These are phyloP conservation scores for Lichtheimia corymbifera DNA, from an alignment of 371 early-diverging fungal genomes.

Conservation along the genomic window DNA sequence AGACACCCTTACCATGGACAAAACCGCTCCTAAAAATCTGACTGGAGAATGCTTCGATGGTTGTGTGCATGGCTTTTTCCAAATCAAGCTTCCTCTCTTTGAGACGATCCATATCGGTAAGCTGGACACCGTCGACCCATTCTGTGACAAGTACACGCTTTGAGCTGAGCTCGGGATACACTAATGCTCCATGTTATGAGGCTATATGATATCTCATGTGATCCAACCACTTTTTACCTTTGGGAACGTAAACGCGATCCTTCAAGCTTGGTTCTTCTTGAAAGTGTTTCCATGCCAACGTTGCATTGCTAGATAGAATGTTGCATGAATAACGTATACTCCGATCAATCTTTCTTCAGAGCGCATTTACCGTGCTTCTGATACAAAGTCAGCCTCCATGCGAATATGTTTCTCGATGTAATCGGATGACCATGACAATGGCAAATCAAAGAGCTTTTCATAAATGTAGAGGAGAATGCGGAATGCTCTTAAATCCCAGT, in stretches of 20 bases:
- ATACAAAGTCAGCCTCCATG: constrained; percentile 78
- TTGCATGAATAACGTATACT: background rate
- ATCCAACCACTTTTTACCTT: constrained; percentile 15
- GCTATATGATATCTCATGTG: no score
- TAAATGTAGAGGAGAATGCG: constrained; percentile 58
- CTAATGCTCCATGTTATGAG: constrained; percentile 9
- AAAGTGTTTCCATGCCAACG: constrained; percentile 57
- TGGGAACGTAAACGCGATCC: constrained; percentile 74
- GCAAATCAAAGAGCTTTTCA: constrained; percentile 83
- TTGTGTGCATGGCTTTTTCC: constrained; percentile 69
- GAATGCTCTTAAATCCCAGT: constrained; percentile 81
- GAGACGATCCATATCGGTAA: constrained; percentile 59
- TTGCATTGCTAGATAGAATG: constrained; percentile 60
- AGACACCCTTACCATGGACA: constrained; percentile 67
- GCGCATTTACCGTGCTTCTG: constrained; percentile 65
- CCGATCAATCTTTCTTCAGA: background rate
- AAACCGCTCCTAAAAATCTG: constrained; percentile 90
- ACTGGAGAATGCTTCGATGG: constrained; percentile 84
- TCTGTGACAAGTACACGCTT: constrained; percentile 81
- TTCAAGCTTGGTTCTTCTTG: constrained; percentile 56
- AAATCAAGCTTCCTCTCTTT: constrained; percentile 36
- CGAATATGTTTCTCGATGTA: constrained; percentile 78
- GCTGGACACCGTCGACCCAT: constrained; percentile 79
- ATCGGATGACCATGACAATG: constrained; percentile 79
- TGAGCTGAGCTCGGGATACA: constrained; percentile 75